Base-by-base conservation (phyloP, 805 yeast genomes). In the Candida easanensis region DNA sequence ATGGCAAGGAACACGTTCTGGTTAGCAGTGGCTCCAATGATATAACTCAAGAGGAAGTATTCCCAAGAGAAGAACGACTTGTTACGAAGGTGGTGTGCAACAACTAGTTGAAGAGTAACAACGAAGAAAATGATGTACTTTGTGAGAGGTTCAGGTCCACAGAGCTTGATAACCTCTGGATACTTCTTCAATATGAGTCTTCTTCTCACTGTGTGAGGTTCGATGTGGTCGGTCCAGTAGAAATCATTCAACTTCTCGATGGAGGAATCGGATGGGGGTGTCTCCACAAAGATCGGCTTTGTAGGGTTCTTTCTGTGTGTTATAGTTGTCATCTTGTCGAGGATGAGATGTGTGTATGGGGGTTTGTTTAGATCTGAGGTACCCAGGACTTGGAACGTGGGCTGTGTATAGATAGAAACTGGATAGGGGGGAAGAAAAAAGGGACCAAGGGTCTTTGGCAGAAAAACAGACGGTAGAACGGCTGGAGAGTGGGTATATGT, bases 1-100 rank as follows among this genome's bases (percentile, higher is more conserved):
- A 89, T 88, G 21, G 95, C 91, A 49, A 89, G 69, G 59, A 88
- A 89, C 32, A 85, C 65, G 56, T 90, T 89, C 59, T 90, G 96
- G 60, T 80, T 83, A 42, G 86, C 76, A 8, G 95, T 86, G 14
- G 93, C 97, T 2, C 97, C 97, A 40, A 89, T 70, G 17, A 84
- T 64, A 56, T 89, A 89, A 5, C 95, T 91, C 11, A 78, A 58
- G 1, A 72, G 51, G 56, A 85, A 62, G 57, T 84, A 86, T 51
- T 71, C 69, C 68, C 71, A 71, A 21, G 73, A 61, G 33, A 76
- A 64, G 20, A 83, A 73, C 20, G 73, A 59, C 2, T 81, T 73
- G 54, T 83, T 61, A 44, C 84, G 69, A 39, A 89, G 65, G 43
- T 71, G 61, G 56, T 75, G 81, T 0, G 96, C 95, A 5, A 74